phyloP scores from a whole-genome alignment of 768 basidiomycete species.

The Coprinopsis sp. region DNA sequence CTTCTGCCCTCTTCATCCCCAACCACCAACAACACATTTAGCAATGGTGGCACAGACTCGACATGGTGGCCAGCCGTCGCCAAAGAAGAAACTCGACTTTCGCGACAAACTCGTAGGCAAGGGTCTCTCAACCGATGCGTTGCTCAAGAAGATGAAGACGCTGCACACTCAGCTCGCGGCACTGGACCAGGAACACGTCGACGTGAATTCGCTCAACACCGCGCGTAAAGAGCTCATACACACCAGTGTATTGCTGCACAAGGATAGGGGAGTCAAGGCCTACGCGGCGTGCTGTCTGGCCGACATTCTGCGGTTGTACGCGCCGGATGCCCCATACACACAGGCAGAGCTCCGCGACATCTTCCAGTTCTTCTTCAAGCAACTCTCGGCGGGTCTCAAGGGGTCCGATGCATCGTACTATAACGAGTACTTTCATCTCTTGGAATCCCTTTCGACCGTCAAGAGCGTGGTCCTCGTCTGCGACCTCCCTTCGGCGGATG shows the following conservation, averaged over 20 bases:
- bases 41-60: conserved; percentile 74
- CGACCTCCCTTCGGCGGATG: conserved; percentile 84
- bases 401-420: conserved; percentile 80
- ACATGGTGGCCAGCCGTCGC: conserved; percentile 44
- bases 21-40: conserved; percentile 14
- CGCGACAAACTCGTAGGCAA: conserved; percentile 78
- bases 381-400: conserved; percentile 71
- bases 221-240: conserved; percentile 78
- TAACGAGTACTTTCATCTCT: conserved; percentile 89
- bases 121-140: conserved; percentile 71
- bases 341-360: conserved; percentile 87
- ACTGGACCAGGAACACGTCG: conserved; percentile 85
- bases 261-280: conserved; percentile 94
- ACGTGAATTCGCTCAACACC: conserved; percentile 61
- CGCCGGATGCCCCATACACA: conserved; percentile 95
- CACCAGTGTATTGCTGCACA: conserved; percentile 82
- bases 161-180: conserved; percentile 74
- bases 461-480: conserved; percentile 93
- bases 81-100: conserved; percentile 66
- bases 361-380: conserved; percentile 93
- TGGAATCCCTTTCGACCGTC: conserved; percentile 89
- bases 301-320: conserved; percentile 88
- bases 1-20: conserved; percentile 14
- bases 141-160: conserved; percentile 81
- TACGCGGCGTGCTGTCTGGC: conserved; percentile 93